Percentiles rank a stretch among this genome's conserved stretches.
Evolutionary conservation across 495 filamentous ascomycete species (phyloP).

Genomic region (Daldinia caldariorum): DNA sequence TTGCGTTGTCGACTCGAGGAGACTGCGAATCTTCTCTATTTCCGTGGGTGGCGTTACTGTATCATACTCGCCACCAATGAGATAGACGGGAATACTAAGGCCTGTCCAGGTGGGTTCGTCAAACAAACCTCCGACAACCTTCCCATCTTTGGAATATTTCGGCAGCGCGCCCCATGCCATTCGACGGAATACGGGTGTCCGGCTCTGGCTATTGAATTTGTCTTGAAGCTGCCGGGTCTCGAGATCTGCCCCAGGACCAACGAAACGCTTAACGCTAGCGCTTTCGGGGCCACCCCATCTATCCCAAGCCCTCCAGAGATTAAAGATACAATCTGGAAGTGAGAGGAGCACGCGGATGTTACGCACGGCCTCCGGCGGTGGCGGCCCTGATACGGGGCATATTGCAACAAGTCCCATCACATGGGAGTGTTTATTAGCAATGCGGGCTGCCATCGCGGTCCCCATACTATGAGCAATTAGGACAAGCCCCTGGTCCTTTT

Average conservation of each 20-base stretch:
- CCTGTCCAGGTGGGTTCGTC: conserved; percentile 76
- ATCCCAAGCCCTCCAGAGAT: conserved; percentile 84
- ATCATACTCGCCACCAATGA: conserved; percentile 83
- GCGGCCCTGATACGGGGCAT: conserved; percentile 75
- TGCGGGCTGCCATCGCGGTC: conserved; percentile 75
- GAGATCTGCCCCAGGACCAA: conserved; percentile 75
- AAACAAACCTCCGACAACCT: conserved; percentile 71
- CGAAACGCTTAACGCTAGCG: conserved; percentile 80
- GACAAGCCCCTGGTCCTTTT: conserved; percentile 76
- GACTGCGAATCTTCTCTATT: conserved; percentile 69
- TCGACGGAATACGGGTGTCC: conserved; percentile 80
- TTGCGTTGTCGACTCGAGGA: conserved; percentile 40
- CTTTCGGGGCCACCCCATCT: conserved; percentile 80
- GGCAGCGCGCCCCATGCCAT: conserved; percentile 81
- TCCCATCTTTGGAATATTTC: conserved; percentile 56
- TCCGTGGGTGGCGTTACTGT: conserved; percentile 75
- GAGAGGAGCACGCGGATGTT: conserved; percentile 65
- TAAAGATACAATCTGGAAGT: conserved; percentile 76
- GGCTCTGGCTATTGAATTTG: conserved; percentile 84
- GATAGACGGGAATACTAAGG: conserved; percentile 75
- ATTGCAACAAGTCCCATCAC: conserved; percentile 81
- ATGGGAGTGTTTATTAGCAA: conserved; percentile 74
- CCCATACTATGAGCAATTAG: conserved; percentile 91
- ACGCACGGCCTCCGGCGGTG: conserved; percentile 62
- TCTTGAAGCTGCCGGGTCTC: conserved; percentile 82